Evolutionary conservation across 106 monocot genomes (phyloP), one percentile per base, ranked within the genome.

Genomic region (Ottelia alismoides): DNA sequence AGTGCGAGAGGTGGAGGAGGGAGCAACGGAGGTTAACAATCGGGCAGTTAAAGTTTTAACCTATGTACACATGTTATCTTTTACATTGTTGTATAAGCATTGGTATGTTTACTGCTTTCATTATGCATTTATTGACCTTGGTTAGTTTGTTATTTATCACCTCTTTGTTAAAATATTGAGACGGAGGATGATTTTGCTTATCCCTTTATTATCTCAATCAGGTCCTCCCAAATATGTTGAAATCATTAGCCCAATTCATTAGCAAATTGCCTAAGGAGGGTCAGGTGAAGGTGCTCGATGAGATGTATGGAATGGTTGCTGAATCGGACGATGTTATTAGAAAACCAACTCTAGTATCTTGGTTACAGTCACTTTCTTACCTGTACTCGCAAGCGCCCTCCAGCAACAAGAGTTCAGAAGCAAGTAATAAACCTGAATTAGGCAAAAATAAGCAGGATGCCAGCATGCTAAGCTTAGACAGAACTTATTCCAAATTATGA

Each of bases 291-390:
- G 59, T 89, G 44, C 78, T 96, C 28, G 74, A 74, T 23, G 76
- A 89, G 21, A 71, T 96, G 53, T 67, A 81, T 20, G 56, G 65
- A 11, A 73, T 70, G 50, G 79, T 96, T 40, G 88, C 89, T n/a
- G 96, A 89, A 58, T 96, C 96, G 0, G 96, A 89, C 31, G 85
- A 96, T 69, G 96, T 96, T 21, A 76, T 70, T 11, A 72, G 96
- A 60, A 89, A 89, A 55, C 96, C 89, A 31, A 64, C 78, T 24
- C 63, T 96, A 11, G 88, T 96, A 9, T 96, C 85, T n/a, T 96
- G 96, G 88, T 61, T 96, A 25, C 96, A 96, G 62, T 96, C 96
- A 20, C 88, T 96, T 57, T 85, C 85, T 24, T 96, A 78, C 32
- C 43, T 89, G 47, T 89, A 78, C 50, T 85, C 81, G 28, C 80